Conservation (phyloP, 2,329 filamentous ascomycete species). For the Hysterium pulicare region DNA sequence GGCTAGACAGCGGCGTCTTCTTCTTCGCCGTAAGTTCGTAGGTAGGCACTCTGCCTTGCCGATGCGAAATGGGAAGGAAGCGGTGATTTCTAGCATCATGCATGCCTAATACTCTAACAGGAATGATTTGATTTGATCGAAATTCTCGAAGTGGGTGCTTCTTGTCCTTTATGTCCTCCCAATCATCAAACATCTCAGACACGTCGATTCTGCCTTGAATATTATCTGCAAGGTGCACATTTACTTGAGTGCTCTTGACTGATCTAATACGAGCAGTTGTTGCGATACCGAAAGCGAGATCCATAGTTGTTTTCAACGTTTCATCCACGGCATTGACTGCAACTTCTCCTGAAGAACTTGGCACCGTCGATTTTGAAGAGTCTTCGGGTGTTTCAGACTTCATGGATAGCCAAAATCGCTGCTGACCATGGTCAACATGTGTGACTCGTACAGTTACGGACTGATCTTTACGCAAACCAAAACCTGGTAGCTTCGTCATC, state of each 20-base stretch:
- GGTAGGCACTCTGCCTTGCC: constrained; percentile 71
- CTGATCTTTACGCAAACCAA: constrained; percentile 75
- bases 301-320: constrained; percentile 61
- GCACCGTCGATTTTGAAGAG: constrained; percentile 18
- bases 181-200: constrained; percentile 83
- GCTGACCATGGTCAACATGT: constrained; percentile 66
- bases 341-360: constrained; percentile 36
- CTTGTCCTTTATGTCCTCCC: constrained; percentile 79
- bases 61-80: constrained; percentile 87
- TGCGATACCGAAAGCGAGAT: constrained; percentile 69
- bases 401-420: constrained; percentile 66
- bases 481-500: constrained; percentile 64
- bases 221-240: constrained; percentile 82
- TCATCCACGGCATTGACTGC: constrained; percentile 63
- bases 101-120: constrained; percentile 76
- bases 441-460: constrained; percentile 70
- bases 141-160: constrained; percentile 78
- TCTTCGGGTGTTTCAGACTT: constrained; percentile 44
- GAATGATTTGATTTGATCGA: constrained; percentile 65
- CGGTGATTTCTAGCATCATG: constrained; percentile 88
- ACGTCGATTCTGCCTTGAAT: constrained; percentile 90
- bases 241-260: constrained; percentile 86
- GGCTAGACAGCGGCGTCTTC: constrained; percentile 51
- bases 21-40: constrained; percentile 84
- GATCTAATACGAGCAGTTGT: constrained; percentile 77